Evolutionary conservation across 2,329 filamentous ascomycete genomes (phyloP), one percentile per base, ranked within the genome.

Genomic region (Sporothrix schenckii): DNA sequence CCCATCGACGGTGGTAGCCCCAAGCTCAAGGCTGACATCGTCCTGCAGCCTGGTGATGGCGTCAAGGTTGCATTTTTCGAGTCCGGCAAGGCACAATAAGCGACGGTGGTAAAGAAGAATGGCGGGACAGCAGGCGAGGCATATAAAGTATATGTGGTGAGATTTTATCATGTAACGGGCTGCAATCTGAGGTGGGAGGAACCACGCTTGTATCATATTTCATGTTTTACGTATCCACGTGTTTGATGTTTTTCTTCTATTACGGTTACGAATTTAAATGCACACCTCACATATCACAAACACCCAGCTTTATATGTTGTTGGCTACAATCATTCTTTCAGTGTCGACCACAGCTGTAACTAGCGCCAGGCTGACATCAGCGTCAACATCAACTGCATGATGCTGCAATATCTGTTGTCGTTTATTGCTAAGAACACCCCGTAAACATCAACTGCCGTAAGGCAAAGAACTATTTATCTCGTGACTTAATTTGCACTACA

Each of bases 21-120:
- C 6, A 78, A 77, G 67, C 79, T 90, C 72, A 87, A 85, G 81
- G 79, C 85, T 0, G 86, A 89, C 75, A 87, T 90, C 75, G 86
- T 88, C 50, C 75, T 90, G 74, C 83, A 84, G 74, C 88, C 88
- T 0, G 85, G 82, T 0, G 81, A 88, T 61, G 88, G 88, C 1
- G 87, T 90, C 16, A 80, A 77, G 65, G 83, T 90, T 27, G 84
- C 84, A 1, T 85, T 90, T 71, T 87, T 82, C 80, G 82, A 86
- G 74, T 79, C 81, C 3, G 77, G 78, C 74, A 76, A 78, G 72
- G 66, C 39, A 24, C 66, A 71, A 30, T 58, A 63, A 27, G n/a
- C 6, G 24, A 44, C 9, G 7, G 21, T 9, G 54, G 19, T 68
- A 30, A 4, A n/a, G 5, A n/a, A 19, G 39, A 39, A 21, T 52